A percentile compares a stretch with the other conserved stretches of the same genome.
Evolutionary conservation across 306 rosid genomes (phyloP).

Genomic region (Prunus mira): DNA sequence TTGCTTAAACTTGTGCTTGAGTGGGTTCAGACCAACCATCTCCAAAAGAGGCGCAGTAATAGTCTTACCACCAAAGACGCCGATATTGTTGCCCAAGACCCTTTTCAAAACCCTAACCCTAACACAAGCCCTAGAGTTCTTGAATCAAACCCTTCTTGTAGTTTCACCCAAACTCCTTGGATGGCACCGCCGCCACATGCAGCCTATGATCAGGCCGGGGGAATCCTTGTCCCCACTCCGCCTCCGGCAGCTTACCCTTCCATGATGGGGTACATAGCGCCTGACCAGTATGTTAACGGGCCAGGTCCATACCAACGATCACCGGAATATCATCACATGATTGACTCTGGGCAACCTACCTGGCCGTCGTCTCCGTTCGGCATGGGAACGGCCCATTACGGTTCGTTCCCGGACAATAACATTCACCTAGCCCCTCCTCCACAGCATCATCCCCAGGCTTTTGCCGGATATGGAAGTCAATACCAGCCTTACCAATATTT

Average conservation of each 20-base stretch:
- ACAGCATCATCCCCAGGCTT: conserved; percentile 22
- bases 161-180: conserved; percentile 38
- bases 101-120: conserved; percentile 39
- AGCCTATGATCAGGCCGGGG: conserved; percentile 26
- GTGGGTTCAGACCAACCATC: conserved; percentile 93
- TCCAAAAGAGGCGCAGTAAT: conserved; percentile 52
- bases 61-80: conserved; percentile 18
- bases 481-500: conserved; percentile 45
- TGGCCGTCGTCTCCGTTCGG: conserved; percentile 59
- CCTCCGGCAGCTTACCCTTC: conserved; percentile 29
- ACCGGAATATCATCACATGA: conserved; percentile 43
- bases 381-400: conserved; percentile 43
- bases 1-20: conserved; percentile 81
- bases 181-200: conserved; percentile 22
- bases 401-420: conserved; percentile 43
- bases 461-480: conserved; percentile 42
- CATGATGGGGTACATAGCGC: conserved; percentile 47
- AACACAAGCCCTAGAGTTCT: conserved; percentile 12
- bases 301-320: conserved; percentile 28
- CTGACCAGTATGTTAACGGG: conserved; percentile 16
- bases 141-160: conserved; percentile 30
- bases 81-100: conserved; percentile 15
- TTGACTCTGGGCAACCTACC: conserved; percentile 45
- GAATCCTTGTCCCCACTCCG: conserved; percentile 8
- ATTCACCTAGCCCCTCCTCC: conserved; percentile 7